Base-by-base conservation (phyloP, 768 basidiomycete species). In the Scleroderma citrinum region DNA sequence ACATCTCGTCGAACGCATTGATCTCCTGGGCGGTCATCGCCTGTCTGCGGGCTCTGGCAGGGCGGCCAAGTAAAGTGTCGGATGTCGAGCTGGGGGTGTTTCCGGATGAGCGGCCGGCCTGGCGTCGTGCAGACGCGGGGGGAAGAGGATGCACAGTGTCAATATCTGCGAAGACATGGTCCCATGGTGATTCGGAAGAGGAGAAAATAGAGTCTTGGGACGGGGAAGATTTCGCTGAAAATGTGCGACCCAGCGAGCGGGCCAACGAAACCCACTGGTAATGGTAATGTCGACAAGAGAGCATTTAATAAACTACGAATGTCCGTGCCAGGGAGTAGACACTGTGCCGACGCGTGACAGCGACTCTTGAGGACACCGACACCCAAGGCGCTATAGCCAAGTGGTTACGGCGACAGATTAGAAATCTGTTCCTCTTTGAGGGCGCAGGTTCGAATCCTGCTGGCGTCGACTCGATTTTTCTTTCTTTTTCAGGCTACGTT, bases 1-100 rank as follows among this genome's bases (percentile, higher is more conserved):
- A 86, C 77, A 89, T 84, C 26, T 83, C 81, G 57, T 85, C 78
- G 55, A 90, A 83, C 4, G 78, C 78, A 49, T 60, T 73, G 49
- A 76, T 73, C 68, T 90, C 88, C 39, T 76, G 75, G 0, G 80
- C 80, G 0, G 85, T 86, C 76, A 88, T 80, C 17, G 78, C 69
- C 53, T 84, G 81, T 23, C 73, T 74, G 34, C 74, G 72, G 7
- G 58, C 53, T 7, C 48, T 36, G 32, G 48, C 31, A 53, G 50
- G 44, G n/a, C 56, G 57, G 29, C 48, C 55, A 1, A 58, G 2
- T 30, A 57, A 32, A 19, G 43, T 13, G 30, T 20, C 17, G 23
- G 41, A 43, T 30, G 46, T 7, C 40, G 35, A 3, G 49, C 16
- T 44, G 14, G 44, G 20, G 19, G 45, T 39, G n/a, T 37, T 46